A percentile compares a stretch with the other conserved stretches of the same genome.
Evolutionary conservation across 2,329 filamentous ascomycete species (phyloP).

Genomic region (Macrophomina pseudophaseolina): DNA sequence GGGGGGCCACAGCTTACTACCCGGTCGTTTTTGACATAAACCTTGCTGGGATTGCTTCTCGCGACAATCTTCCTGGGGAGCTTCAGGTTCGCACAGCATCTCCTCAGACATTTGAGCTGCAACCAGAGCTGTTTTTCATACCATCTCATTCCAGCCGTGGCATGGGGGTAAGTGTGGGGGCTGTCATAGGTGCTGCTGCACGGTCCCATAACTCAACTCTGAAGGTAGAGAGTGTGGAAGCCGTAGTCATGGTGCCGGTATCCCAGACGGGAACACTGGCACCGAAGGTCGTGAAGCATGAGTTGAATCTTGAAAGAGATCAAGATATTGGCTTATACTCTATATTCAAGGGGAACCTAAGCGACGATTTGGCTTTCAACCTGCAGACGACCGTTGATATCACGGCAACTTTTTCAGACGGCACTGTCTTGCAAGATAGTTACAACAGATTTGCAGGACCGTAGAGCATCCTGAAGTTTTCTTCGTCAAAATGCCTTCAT

Average conservation of each 20-base stretch:
- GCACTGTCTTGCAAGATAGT: background rate
- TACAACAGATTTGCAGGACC: background rate
- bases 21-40: background rate
- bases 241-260: background rate
- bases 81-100: background rate
- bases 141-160: background rate
- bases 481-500: too few relatives aligned
- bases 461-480: too few relatives aligned
- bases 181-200: background rate
- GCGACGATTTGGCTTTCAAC: background rate
- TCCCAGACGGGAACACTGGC: slow-evolving; percentile 13
- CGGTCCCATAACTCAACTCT: background rate
- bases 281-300: background rate
- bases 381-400: background rate
- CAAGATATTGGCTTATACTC: background rate
- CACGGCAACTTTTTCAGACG: background rate
- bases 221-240: background rate
- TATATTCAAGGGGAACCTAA: background rate
- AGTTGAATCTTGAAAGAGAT: background rate
- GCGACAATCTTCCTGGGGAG: background rate
- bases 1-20: background rate
- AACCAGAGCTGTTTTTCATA: background rate
- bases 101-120: background rate
- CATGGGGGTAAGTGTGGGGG: background rate
- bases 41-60: background rate